phyloP scores from a whole-genome alignment of 1,284 basidiomycete species.

The Binderoboletus segoi region DNA sequence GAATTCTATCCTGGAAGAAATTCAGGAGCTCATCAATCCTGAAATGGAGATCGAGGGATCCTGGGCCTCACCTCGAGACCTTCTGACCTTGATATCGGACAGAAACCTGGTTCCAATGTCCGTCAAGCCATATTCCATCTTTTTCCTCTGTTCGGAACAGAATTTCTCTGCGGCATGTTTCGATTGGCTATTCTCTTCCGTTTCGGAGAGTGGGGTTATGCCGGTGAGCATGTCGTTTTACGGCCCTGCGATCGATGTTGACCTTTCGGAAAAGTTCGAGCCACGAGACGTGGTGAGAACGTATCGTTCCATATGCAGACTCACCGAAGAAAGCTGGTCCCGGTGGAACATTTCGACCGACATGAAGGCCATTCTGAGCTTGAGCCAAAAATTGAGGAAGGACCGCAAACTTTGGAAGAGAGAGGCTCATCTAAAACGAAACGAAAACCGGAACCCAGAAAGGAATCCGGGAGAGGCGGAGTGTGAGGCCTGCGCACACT shows the following conservation, averaged over 20 bases:
- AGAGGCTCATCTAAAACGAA: background rate
- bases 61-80: too few relatives aligned
- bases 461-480: too few relatives aligned
- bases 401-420: background rate
- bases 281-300: background rate
- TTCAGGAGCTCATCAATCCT: background rate
- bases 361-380: background rate
- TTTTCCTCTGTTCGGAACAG: slow-evolving; percentile 8
- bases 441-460: background rate
- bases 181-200: background rate
- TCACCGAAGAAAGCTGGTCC: fast-evolving
- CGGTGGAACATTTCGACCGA: too few relatives aligned
- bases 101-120: background rate
- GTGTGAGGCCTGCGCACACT: background rate
- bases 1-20: background rate
- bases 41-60: too few relatives aligned
- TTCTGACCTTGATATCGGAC: background rate
- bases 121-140: slow-evolving; percentile 5
- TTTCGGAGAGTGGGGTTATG: too few relatives aligned
- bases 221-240: too few relatives aligned
- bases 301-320: background rate
- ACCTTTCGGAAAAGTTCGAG: background rate
- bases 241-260: too few relatives aligned
- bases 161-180: slow-evolving; percentile 7
- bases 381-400: background rate